Percentiles rank a stretch among this genome's conserved stretches.
phyloP scores from a whole-genome alignment of 2,329 filamentous ascomycete genomes.

The Stemphylium vesicarium region DNA sequence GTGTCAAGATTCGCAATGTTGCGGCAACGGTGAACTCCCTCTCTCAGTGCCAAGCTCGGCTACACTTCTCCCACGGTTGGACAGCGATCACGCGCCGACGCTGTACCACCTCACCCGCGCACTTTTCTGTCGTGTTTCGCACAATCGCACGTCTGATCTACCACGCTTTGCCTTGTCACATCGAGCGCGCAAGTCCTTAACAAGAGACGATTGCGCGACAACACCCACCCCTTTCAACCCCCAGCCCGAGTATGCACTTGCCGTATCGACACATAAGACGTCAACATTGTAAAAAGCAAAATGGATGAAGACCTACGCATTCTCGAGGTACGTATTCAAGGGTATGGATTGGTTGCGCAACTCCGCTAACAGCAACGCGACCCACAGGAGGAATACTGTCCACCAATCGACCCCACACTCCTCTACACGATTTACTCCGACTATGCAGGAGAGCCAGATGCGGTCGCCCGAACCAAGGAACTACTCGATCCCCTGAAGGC shows the following conservation, averaged over 20 bases:
- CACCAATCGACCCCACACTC: constrained; percentile 77
- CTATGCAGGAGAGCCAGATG: constrained; percentile 65
- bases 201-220: neutral
- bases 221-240: neutral
- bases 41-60: constrained; percentile 18
- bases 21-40: neutral
- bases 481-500: constrained; percentile 70
- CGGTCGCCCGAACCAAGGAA: constrained; percentile 61
- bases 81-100: constrained; percentile 9
- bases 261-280: constrained; percentile 23
- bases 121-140: constrained; percentile 1
- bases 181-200: neutral
- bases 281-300: constrained; percentile 35
- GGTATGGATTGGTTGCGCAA: constrained; percentile 6
- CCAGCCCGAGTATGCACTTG: constrained; percentile 36
- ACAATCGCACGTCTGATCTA: neutral
- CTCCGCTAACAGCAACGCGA: constrained; percentile 17
- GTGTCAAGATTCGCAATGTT: neutral
- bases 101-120: constrained; percentile 10
- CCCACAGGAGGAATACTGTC: constrained; percentile 71
- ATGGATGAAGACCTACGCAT: constrained; percentile 46
- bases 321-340: constrained; percentile 37
- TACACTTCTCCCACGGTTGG: constrained; percentile 3
- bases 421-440: constrained; percentile 79
- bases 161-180: neutral